Percentiles rank a stretch among this genome's conserved stretches.
These are phyloP conservation scores for Jackrogersella minutella DNA, from an alignment of 495 filamentous ascomycete species.

Conservation along the genomic window DNA sequence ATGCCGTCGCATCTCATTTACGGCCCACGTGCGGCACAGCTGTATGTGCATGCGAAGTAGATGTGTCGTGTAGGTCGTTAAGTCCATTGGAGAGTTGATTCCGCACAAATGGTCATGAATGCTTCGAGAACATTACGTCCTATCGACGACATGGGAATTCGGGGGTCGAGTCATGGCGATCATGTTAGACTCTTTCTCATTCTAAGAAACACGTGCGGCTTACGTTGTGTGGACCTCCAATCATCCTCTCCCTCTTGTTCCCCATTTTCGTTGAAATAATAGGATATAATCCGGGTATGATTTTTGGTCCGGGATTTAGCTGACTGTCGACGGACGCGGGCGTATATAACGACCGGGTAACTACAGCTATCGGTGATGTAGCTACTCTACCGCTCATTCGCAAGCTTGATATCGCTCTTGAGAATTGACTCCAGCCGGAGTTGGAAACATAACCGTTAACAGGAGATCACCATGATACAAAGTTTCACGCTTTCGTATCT, in stretches of 20 bases:
- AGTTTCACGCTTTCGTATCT: background rate
- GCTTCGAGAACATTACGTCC: background rate
- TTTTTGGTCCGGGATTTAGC: constrained; percentile 5
- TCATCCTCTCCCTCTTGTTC: background rate
- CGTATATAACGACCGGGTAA: background rate
- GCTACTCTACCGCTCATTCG: no score
- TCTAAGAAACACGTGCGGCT: background rate
- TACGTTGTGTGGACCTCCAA: background rate
- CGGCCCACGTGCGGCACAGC: background rate
- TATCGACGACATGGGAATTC: background rate
- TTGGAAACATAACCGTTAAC: background rate
- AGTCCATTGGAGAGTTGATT: constrained; percentile 2
- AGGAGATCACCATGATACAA: background rate
- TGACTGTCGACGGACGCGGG: background rate
- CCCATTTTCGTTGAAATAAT: background rate
- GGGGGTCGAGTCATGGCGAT: background rate
- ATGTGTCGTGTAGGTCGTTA: background rate
- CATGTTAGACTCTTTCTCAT: background rate
- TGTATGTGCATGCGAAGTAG: background rate
- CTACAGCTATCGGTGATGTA: background rate
- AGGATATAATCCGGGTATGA: constrained; percentile 17
- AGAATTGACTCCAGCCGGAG: background rate
- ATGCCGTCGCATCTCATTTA: background rate
- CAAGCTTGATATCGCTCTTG: background rate
- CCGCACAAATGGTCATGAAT: background rate